Percentiles rank a stretch among this genome's conserved stretches.
Conservation (phyloP, 2,329 filamentous ascomycete species). For the Colletotrichum orchidophilum region DNA sequence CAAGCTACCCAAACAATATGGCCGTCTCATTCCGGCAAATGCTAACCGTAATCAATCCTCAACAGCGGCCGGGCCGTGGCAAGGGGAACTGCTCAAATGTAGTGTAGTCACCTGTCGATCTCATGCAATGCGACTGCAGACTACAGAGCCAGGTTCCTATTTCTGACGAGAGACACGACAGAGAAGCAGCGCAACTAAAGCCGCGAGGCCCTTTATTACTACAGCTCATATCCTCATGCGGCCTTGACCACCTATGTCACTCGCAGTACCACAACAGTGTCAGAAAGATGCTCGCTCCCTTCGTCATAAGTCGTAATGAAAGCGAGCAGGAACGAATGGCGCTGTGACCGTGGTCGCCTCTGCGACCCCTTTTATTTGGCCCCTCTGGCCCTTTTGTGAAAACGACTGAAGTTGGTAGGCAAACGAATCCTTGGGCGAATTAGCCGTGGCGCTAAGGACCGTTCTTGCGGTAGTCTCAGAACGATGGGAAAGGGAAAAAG, state of each 20-base stretch:
- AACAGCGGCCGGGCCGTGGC: constrained; percentile 7
- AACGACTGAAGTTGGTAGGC: neutral
- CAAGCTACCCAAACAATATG: neutral
- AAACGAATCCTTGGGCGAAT: neutral
- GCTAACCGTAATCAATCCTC: constrained; percentile 13
- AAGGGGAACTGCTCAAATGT: constrained; percentile 5
- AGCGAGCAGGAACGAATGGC: neutral
- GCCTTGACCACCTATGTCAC: neutral
- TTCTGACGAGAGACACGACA: neutral
- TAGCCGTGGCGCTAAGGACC: neutral
- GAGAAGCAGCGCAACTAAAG: neutral
- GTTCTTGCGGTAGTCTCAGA: constrained; percentile 5
- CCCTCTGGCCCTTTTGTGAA: neutral
- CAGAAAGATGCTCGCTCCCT: neutral
- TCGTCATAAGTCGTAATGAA: neutral
- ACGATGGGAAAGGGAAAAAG: neutral
- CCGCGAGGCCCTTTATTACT: neutral
- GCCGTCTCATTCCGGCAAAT: neutral
- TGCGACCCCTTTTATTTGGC: neutral
- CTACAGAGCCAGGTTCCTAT: constrained; percentile 1
- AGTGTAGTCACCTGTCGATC: constrained; percentile 18
- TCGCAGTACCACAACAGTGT: neutral
- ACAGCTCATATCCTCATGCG: neutral
- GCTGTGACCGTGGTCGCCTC: neutral
- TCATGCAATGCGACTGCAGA: constrained; percentile 11